Base-by-base conservation (phyloP, 2,329 filamentous ascomycete species). In the Colletotrichum tofieldiae region DNA sequence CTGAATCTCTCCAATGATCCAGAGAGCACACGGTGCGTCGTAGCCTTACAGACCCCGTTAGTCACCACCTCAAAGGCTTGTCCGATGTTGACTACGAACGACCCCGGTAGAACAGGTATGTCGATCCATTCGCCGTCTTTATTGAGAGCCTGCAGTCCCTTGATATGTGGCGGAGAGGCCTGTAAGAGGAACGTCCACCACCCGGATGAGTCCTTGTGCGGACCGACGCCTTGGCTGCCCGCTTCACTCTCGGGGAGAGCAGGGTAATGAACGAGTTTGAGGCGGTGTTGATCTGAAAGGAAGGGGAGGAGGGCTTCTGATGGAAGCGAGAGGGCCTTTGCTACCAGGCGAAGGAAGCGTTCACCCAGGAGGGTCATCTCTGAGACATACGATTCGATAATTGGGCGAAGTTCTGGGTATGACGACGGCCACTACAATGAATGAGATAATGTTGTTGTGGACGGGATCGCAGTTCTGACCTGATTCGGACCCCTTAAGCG, bases 121-220 rank as follows among this genome's bases (percentile, higher is more conserved):
- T 86, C 81, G 29, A 90, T 78, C 89, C 88, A 90, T 1, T 77
- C 73, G 1, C 86, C 86, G 0, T 77, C 76, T 51, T 83, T 81
- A 70, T 86, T 86, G 20, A 90, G 82, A 0, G 86, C 87, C 75
- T 90, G 86, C 0, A 90, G 80, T 0, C 88, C 86, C 49, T 83
- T 77, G 1, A 86, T 81, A 12, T 84, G 80, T 4, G 88, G 85
- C 3, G 86, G 84, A 0, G 87, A 89, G 8, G 89, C 87, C 77
- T 92, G 90, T 1, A 90, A 85, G 4, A 92, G 84, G 73, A 92
- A 91, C 0, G 90, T 92, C 82, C 90, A 89, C 88, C 89, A 91
- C 4, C 89, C 89, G 0, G 88, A 90, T 0, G 87, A 91, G 77
- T 90, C 88, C 75, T 91, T 91, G 79, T 91, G 89, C 0, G 90